Evolutionary conservation across 164 flowering plant genomes (phyloP), one percentile per base, ranked within the genome.

Genomic region (Houttuynia cordata): DNA sequence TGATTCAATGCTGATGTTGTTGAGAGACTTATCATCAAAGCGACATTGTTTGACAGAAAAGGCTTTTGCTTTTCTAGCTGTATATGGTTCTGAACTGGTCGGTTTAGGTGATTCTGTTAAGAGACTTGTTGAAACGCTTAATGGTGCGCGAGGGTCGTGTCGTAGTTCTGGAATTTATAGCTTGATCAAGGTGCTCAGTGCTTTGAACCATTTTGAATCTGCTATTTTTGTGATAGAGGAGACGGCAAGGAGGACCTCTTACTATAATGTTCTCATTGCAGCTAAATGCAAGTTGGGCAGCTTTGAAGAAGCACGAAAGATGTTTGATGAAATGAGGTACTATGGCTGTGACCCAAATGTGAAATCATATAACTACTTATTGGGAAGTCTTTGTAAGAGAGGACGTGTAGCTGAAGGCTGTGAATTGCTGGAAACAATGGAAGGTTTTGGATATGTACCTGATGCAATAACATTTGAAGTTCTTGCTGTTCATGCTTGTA

Each of bases 391-490:
- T 40, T 83, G 78, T 60, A 76, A 76, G 71, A 70, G 61, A 19
- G 79, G 63, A 58, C 62, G 56, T 65, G 50, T 21, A 51, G 67
- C 49, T 17, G 86, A 82, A 62, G 83, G 80, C 56, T 70, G 56
- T 56, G 24, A 61, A 12, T n/a, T 85, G 50, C 53, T 83, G 4
- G 67, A 74, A 61, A 64, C 52, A 57, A 85, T 88, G 91, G 61
- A 57, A n/a, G 72, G 65, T 40, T 65, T 9, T 37, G 74, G 75
- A 20, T 73, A 64, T 62, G 62, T 45, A 65, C 88, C 81, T 4
- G 76, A 85, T 77, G 72, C 76, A 15, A 12, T 79, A 20, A 80
- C 96, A 37, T 85, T 73, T 67, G 90, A 88, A 47, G 68, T 81
- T 24, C 18, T 88, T 39, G 76, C 83, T 17, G 55, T 15, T 57